These are phyloP conservation scores for Cornus suecica DNA, from an alignment of 148 eudicot genomes.

Conservation along the genomic window DNA sequence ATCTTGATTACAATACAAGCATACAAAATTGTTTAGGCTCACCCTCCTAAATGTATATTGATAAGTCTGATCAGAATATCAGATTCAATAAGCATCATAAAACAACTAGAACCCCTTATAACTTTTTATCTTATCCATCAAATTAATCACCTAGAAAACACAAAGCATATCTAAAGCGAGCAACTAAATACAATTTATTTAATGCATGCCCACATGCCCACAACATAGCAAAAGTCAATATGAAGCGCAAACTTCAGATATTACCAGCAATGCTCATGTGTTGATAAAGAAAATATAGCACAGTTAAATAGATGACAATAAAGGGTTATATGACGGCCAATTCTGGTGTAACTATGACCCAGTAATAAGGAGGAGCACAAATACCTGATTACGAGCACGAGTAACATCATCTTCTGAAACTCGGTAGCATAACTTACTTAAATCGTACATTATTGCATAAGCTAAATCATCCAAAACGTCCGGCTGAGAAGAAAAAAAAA, in stretches of 20 bases:
- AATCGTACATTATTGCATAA: constrained; percentile 54
- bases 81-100: background rate
- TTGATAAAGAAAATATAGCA: background rate
- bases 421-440: constrained; percentile 55
- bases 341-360: background rate
- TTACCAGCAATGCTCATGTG: background rate
- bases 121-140: background rate
- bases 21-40: background rate
- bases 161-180: background rate
- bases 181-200: background rate
- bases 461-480: constrained; percentile 59
- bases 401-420: constrained; percentile 58
- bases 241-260: background rate
- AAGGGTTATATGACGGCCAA: background rate
- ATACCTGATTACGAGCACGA: constrained; percentile 77
- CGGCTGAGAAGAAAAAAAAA: constrained; percentile 35
- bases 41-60: too few species aligned
- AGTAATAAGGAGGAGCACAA: background rate
- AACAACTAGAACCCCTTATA: background rate
- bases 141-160: background rate
- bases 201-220: background rate
- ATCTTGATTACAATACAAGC: background rate
- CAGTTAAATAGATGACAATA: background rate
- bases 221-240: background rate
- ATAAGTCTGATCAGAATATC: too few species aligned